Conservation (phyloP, 352 stramenopile genomes). For the Globisporangium takayamanum region DNA sequence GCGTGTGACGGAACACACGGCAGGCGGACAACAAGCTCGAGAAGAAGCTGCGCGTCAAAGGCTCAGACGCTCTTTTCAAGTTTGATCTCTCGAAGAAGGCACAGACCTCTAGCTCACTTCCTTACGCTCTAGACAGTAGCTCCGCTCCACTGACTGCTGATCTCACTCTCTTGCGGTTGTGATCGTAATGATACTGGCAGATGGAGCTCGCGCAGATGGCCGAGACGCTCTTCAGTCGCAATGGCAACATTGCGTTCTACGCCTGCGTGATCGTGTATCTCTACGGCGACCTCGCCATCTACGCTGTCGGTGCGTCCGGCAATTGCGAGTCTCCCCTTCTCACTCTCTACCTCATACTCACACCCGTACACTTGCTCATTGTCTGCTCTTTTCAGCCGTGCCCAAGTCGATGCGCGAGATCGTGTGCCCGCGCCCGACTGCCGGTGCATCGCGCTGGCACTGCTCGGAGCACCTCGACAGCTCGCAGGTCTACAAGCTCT, state of each 20-base stretch:
- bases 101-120: background rate
- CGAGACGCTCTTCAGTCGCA: constrained; percentile 60
- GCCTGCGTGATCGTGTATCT: constrained; percentile 76
- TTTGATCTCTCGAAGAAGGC: constrained; percentile 80
- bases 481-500: constrained; percentile 76
- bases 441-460: constrained; percentile 45
- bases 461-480: constrained; percentile 68
- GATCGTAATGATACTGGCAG: constrained; percentile 19
- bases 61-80: constrained; percentile 27
- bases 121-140: too few relatives aligned
- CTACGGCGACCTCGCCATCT: constrained; percentile 84
- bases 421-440: constrained; percentile 58
- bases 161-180: background rate
- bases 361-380: background rate
- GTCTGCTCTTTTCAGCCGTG: constrained; percentile 41
- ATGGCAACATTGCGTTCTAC: constrained; percentile 74
- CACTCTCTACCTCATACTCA: background rate
- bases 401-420: constrained; percentile 85
- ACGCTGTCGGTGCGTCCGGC: constrained; percentile 66
- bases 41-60: constrained; percentile 36
- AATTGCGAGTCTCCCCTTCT: background rate
- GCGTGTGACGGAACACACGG: background rate
- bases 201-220: constrained; percentile 85
- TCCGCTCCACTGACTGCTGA: too few relatives aligned
- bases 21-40: constrained; percentile 55